Percentiles rank a stretch among this genome's conserved stretches.
Conservation (phyloP, 805 yeast species). For the Metschnikowia arizonensis region DNA sequence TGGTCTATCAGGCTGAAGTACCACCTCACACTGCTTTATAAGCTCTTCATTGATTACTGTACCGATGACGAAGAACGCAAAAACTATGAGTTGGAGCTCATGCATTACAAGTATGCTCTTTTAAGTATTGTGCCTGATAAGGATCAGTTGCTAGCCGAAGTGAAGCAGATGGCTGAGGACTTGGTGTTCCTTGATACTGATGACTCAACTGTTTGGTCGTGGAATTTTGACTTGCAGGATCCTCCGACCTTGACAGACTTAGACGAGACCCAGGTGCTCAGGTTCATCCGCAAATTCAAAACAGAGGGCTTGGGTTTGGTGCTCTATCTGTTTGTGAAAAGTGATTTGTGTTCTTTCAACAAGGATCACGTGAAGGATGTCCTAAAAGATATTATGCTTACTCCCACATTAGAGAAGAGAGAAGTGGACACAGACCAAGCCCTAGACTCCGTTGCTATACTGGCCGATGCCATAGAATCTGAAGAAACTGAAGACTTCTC, state of each 20-base stretch:
- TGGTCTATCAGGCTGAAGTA: conserved; percentile 51
- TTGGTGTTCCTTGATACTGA: conserved; percentile 66
- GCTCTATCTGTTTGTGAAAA: conserved; percentile 57
- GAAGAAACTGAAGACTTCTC: conserved; percentile 20
- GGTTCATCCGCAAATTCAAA: conserved; percentile 54
- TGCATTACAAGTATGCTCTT: conserved; percentile 54
- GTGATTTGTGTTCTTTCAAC: conserved; percentile 66
- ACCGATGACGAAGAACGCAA: conserved; percentile 61
- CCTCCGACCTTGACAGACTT: conserved; percentile 45
- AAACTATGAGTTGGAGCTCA: conserved; percentile 52
- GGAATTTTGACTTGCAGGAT: conserved; percentile 74
- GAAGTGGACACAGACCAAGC: conserved; percentile 10
- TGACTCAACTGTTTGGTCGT: conserved; percentile 64
- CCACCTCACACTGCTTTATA: conserved; percentile 50
- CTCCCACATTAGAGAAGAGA: background rate
- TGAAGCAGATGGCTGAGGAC: conserved; percentile 60
- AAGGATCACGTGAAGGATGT: conserved; percentile 23
- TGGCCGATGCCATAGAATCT: conserved; percentile 8
- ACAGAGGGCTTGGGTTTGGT: conserved; percentile 58
- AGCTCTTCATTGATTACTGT: conserved; percentile 49
- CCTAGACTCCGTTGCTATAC: conserved; percentile 7
- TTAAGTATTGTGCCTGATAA: conserved; percentile 55
- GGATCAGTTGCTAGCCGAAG: conserved; percentile 30
- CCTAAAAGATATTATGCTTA: conserved; percentile 12
- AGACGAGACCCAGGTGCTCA: conserved; percentile 43